phyloP scores from a whole-genome alignment of 805 yeast species.

The Clavispora fructus region DNA sequence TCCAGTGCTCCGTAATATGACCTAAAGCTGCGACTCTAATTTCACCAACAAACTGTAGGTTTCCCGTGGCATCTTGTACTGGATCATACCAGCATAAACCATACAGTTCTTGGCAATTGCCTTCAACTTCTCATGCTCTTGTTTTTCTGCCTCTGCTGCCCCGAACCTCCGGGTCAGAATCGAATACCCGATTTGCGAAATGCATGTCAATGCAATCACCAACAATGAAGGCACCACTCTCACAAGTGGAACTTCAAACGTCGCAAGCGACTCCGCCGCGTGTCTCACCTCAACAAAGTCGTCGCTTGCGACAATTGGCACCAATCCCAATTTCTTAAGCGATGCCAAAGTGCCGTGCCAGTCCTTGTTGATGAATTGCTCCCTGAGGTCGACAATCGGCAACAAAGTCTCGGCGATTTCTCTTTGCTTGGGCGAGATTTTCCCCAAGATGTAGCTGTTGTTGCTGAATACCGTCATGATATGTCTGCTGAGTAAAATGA shows the following conservation, averaged over 20 bases:
- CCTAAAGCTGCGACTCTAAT: slow-evolving; percentile 46
- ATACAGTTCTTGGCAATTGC: slow-evolving; percentile 76
- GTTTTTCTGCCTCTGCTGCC: slow-evolving; percentile 41
- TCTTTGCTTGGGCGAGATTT: slow-evolving; percentile 49
- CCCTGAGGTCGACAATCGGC: slow-evolving; percentile 64
- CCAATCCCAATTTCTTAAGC: slow-evolving; percentile 55
- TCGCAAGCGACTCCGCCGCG: slow-evolving; percentile 52
- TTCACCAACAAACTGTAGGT: slow-evolving; percentile 66
- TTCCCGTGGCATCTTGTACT: slow-evolving; percentile 86
- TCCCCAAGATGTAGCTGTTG: slow-evolving; percentile 55
- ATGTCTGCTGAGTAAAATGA: slow-evolving; percentile 43
- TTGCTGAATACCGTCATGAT: slow-evolving; percentile 43
- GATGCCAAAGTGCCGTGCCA: slow-evolving; percentile 55
- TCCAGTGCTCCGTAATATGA: neutral
- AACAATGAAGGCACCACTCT: slow-evolving; percentile 77
- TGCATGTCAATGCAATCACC: slow-evolving; percentile 74
- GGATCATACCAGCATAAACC: slow-evolving; percentile 93
- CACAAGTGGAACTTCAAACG: slow-evolving; percentile 63
- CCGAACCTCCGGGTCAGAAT: slow-evolving; percentile 40
- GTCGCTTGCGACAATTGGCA: slow-evolving; percentile 52
- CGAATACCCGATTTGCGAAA: slow-evolving; percentile 51
- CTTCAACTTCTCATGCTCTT: slow-evolving; percentile 51
- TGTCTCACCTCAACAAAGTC: slow-evolving; percentile 56
- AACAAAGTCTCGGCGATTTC: slow-evolving; percentile 64
- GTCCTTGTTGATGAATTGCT: slow-evolving; percentile 47